Conservation (phyloP, 345 rosid species). For the Geranium rotundifolium region DNA sequence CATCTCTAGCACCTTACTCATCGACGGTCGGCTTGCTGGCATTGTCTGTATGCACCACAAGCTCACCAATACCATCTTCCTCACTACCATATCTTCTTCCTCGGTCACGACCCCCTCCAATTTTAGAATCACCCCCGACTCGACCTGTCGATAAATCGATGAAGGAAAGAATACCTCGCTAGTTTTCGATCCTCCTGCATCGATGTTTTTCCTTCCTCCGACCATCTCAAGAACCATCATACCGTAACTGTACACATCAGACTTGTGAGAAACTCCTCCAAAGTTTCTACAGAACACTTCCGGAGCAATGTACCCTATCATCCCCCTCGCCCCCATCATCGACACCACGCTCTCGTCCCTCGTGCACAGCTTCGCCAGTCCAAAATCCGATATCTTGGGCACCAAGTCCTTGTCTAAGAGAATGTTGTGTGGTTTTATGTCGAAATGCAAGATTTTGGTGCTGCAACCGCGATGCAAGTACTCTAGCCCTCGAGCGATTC, state of each 20-base stretch:
- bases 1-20: conserved; percentile 7
- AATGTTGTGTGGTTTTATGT: conserved; percentile 37
- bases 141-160: fast-evolving
- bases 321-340: conserved; percentile 16
- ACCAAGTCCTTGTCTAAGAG: conserved; percentile 25
- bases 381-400: conserved; percentile 37
- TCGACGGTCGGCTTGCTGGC: background rate
- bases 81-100: background rate
- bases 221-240: conserved; percentile 15
- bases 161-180: background rate
- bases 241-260: conserved; percentile 26
- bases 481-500: conserved; percentile 31
- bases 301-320: conserved; percentile 28
- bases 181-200: background rate
- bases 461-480: conserved; percentile 36
- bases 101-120: background rate
- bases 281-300: conserved; percentile 21
- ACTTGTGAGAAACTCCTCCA: conserved; percentile 29
- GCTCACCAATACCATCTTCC: conserved; percentile 3
- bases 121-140: background rate
- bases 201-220: fast-evolving
- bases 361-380: conserved; percentile 29
- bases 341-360: conserved; percentile 24
- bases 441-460: conserved; percentile 29
- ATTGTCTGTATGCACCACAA: conserved; percentile 4